Evolutionary conservation across 2,329 filamentous ascomycete species (phyloP).

Genomic region (Pseudopyricularia cyperi): DNA sequence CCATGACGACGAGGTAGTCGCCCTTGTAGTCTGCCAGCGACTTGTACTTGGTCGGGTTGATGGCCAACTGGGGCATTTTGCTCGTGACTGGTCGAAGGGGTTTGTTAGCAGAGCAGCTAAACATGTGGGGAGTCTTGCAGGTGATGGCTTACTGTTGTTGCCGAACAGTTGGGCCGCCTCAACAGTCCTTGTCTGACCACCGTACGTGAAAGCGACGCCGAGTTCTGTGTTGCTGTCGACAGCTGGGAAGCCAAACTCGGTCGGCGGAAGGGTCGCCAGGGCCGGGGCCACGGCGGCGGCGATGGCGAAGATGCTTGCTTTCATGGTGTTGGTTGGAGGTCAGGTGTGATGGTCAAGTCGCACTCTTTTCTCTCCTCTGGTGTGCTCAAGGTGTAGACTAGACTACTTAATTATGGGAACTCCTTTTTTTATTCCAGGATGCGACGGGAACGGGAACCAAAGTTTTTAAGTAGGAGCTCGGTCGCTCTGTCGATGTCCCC

Average conservation of each 20-base stretch:
- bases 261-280: conserved; percentile 5
- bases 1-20: conserved; percentile 4
- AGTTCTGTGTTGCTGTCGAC: conserved; percentile 4
- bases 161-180: neutral
- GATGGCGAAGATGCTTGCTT: neutral
- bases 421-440: neutral
- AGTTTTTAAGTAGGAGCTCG: neutral
- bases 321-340: neutral
- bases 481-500: neutral
- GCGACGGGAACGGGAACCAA: neutral
- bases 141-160: neutral
- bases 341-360: neutral
- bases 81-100: conserved; percentile 2
- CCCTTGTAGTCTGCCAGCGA: conserved; percentile 1
- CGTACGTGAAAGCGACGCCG: conserved; percentile 3
- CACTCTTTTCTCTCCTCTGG: neutral
- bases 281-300: conserved; percentile 3
- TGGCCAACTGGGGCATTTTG: conserved; percentile 1
- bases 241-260: conserved; percentile 3
- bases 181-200: conserved; percentile 2
- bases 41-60: conserved; percentile 1
- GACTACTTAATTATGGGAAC: no score
- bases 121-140: neutral
- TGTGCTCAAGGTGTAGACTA: neutral
- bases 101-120: neutral